Conservation (phyloP, 768 basidiomycete species). For the Mycena albidolilacea region DNA sequence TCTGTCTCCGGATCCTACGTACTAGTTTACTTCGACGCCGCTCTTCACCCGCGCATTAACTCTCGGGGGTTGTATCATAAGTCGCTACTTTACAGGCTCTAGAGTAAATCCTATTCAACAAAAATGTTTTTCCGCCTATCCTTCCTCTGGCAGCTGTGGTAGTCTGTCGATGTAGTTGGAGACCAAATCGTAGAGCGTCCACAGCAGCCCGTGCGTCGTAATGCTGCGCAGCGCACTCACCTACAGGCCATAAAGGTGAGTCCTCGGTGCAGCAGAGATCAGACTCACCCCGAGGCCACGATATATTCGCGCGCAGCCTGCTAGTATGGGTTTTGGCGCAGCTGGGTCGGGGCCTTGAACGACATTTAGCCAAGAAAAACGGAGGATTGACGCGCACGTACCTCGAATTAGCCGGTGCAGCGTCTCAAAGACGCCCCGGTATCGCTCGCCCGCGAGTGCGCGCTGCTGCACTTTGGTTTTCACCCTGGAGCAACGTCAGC, state of each 20-base stretch:
- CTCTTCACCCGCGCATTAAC: background rate
- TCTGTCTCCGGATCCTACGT: background rate
- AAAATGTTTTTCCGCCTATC: background rate
- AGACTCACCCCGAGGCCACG: slow-evolving; percentile 85
- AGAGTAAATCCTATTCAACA: slow-evolving; percentile 26
- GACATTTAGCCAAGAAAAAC: background rate
- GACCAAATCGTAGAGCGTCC: slow-evolving; percentile 93
- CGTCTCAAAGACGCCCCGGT: slow-evolving; percentile 82
- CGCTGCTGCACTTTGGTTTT: slow-evolving; percentile 98
- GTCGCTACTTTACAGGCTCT: slow-evolving; percentile 34
- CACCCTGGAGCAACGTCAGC: slow-evolving; percentile 63
- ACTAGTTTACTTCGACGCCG: background rate
- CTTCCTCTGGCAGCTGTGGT: slow-evolving; percentile 46
- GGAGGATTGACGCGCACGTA: slow-evolving; percentile 46
- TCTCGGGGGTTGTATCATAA: slow-evolving; percentile 6
- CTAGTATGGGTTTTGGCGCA: slow-evolving; percentile 81
- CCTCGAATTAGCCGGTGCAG: slow-evolving; percentile 86
- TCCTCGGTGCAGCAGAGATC: too few species aligned
- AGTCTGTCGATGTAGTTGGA: slow-evolving; percentile 80
- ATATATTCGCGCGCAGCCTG: slow-evolving; percentile 89
- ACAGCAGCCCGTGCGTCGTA: slow-evolving; percentile 93
- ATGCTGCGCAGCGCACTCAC: slow-evolving; percentile 89
- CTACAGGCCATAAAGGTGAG: too few species aligned
- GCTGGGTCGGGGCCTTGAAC: slow-evolving; percentile 81
- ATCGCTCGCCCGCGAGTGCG: slow-evolving; percentile 83